Conservation (phyloP, 495 filamentous ascomycete genomes). For the Neurospora sp. region DNA sequence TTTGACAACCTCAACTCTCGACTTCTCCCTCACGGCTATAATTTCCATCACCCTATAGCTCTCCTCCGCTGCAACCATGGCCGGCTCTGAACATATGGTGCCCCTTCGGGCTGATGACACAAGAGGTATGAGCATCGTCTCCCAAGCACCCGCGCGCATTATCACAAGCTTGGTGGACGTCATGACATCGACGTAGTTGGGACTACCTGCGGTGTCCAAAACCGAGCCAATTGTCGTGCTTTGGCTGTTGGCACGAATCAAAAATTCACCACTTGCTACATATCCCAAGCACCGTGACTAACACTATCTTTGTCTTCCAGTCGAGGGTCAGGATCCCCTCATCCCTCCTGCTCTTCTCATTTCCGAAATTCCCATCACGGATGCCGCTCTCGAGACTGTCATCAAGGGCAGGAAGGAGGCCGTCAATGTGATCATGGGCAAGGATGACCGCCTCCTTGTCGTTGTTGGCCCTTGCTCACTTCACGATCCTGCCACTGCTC, state of each 20-base stretch:
- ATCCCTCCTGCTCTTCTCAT: conserved; percentile 83
- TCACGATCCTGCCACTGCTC: conserved; percentile 80
- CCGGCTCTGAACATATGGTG: conserved; percentile 32
- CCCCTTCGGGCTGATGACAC: conserved; percentile 39
- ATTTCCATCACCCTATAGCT: background rate
- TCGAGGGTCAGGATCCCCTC: conserved; percentile 89
- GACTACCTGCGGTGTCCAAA: background rate
- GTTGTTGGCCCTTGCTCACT: conserved; percentile 95
- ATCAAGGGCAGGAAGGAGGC: conserved; percentile 75
- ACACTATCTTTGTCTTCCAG: conserved; percentile 34
- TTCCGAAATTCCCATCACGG: conserved; percentile 73
- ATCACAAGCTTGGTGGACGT: background rate
- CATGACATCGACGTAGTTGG: background rate
- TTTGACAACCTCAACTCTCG: background rate
- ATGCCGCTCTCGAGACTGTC: conserved; percentile 55
- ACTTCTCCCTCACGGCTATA: background rate
- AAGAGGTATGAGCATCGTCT: conserved; percentile 27
- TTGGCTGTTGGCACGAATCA: background rate
- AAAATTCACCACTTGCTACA: background rate
- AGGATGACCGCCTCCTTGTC: conserved; percentile 80
- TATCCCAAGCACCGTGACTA: conserved; percentile 13
- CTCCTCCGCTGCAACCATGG: conserved; percentile 19
- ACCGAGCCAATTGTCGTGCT: background rate
- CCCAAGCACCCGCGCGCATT: background rate
- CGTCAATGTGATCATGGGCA: conserved; percentile 67